Evolutionary conservation across 2,329 filamentous ascomycete genomes (phyloP).

Genomic region (Apiospora kogelbergensis): DNA sequence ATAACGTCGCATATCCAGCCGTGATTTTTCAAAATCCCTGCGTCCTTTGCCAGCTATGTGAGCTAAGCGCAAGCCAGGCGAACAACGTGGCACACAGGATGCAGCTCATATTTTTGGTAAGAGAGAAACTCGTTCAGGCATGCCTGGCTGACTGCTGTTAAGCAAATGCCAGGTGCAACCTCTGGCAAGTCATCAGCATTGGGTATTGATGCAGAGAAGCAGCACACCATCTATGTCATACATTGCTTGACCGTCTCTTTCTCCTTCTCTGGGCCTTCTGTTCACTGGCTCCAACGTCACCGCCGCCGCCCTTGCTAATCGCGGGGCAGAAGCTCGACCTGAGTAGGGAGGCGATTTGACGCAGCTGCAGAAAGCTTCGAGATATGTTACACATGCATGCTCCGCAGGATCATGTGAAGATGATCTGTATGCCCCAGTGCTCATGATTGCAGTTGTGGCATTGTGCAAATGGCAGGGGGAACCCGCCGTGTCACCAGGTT

Average conservation of each 20-base stretch:
- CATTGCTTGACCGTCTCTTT: not conserved
- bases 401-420: not conserved
- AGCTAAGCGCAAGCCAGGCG: conserved; percentile 23
- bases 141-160: not conserved
- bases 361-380: not conserved
- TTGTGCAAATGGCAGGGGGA: not conserved
- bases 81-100: conserved; percentile 29
- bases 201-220: conserved; percentile 2
- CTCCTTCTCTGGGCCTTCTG: not conserved
- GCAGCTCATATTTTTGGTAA: conserved; percentile 15
- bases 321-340: not conserved
- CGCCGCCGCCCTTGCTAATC: not conserved
- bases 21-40: conserved; percentile 16
- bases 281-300: conserved; percentile 1
- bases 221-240: conserved; percentile 4
- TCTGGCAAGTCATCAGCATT: not conserved
- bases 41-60: conserved; percentile 22
- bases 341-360: not conserved
- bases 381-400: not conserved
- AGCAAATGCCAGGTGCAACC: not conserved
- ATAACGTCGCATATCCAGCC: conserved; percentile 21
- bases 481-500: not conserved
- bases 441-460: not conserved
- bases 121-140: not conserved
- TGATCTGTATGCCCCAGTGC: not conserved